Conservation (phyloP, 306 rosid species). For the Acacia confusa region DNA sequence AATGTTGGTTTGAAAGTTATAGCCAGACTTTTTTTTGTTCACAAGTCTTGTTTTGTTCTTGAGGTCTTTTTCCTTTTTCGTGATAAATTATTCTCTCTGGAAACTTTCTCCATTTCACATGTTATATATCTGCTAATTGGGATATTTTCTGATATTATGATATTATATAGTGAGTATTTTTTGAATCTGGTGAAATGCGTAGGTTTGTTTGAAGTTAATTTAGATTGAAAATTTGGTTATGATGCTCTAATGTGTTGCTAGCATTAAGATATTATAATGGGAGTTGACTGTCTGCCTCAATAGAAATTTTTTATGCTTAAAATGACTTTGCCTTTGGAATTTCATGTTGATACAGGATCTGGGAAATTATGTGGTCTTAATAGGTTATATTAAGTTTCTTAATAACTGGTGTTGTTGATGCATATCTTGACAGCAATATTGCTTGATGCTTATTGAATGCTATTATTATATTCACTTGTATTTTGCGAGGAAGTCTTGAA, state of each 20-base stretch:
- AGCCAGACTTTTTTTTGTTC: background rate
- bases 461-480: background rate
- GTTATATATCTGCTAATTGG: background rate
- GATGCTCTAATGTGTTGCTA: background rate
- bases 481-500: background rate
- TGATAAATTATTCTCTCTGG: background rate
- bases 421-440: background rate
- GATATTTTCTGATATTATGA: background rate
- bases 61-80: background rate
- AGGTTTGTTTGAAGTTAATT: background rate
- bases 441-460: background rate
- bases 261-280: background rate
- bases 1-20: background rate
- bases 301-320: background rate
- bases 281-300: background rate
- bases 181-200: background rate
- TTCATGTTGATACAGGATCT: background rate
- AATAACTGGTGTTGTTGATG: background rate
- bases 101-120: background rate
- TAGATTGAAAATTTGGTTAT: background rate
- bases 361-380: background rate
- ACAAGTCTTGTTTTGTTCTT: background rate
- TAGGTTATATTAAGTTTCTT: background rate
- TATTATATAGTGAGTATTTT: background rate
- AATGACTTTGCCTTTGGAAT: background rate